Evolutionary conservation across 805 yeast genomes (phyloP).

Genomic region (Saccharomycopsis fodiens): DNA sequence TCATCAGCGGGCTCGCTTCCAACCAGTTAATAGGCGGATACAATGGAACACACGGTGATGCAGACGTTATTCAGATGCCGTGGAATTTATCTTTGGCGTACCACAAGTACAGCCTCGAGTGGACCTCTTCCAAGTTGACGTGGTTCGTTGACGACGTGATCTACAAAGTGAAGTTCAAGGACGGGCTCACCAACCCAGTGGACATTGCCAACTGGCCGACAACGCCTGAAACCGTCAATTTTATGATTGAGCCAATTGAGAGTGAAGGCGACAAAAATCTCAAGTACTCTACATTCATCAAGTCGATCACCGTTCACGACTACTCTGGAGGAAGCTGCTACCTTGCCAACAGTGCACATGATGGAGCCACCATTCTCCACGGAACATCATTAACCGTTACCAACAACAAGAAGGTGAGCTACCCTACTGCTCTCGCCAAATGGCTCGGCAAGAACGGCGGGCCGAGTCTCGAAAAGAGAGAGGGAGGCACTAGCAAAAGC

Average conservation of each 20-base stretch:
- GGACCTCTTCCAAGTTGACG: constrained; percentile 10
- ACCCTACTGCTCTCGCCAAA: constrained; percentile 3
- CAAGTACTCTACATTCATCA: constrained; percentile 5
- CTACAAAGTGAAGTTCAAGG: constrained; percentile 3
- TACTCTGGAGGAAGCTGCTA: constrained; percentile 16
- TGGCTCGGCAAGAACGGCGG: not conserved
- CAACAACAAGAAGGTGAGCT: constrained; percentile 7
- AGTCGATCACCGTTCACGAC: constrained; percentile 10
- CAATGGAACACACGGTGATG: constrained; percentile 16
- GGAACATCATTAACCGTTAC: constrained; percentile 6
- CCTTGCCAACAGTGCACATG: not conserved
- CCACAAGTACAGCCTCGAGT: constrained; percentile 11
- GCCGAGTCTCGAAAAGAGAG: not conserved
- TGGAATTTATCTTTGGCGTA: constrained; percentile 9
- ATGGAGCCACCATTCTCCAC: constrained; percentile 4
- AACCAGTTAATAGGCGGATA: constrained; percentile 9
- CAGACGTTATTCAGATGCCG: constrained; percentile 8
- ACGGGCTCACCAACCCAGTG: constrained; percentile 13
- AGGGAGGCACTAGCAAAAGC: not conserved
- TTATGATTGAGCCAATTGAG: constrained; percentile 15
- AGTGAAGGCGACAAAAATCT: not conserved
- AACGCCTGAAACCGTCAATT: constrained; percentile 17
- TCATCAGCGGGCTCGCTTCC: constrained; percentile 10
- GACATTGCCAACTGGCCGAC: constrained; percentile 20
- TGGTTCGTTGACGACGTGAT: constrained; percentile 29